Conservation (phyloP, 2,329 filamentous ascomycete species). For the Claviceps digitariae region DNA sequence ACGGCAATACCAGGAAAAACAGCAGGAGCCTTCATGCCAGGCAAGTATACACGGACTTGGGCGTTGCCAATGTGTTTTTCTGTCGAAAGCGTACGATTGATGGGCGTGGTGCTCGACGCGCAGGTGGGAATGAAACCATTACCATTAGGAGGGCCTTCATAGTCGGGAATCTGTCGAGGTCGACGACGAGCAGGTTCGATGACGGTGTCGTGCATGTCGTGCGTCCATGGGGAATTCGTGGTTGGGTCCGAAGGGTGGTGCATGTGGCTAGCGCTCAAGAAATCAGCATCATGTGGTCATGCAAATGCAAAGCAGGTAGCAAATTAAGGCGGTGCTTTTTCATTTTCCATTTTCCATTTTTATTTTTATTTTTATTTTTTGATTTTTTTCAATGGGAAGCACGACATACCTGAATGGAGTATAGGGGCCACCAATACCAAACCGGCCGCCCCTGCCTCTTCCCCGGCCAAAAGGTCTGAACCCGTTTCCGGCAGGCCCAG, state of each 20-base stretch:
- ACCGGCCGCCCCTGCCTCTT: conserved; percentile 47
- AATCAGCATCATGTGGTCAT: conserved; percentile 12
- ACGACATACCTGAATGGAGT: conserved; percentile 49
- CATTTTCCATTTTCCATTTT: too few relatives aligned
- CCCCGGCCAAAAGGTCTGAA: conserved; percentile 60
- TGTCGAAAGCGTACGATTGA: conserved; percentile 68
- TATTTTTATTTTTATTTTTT: too few relatives aligned
- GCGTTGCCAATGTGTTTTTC: conserved; percentile 75
- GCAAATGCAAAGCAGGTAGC: not conserved
- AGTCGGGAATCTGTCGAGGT: conserved; percentile 28
- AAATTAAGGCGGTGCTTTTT: too few relatives aligned
- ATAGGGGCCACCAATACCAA: conserved; percentile 44
- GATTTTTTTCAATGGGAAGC: too few relatives aligned
- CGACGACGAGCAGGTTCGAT: conserved; percentile 30
- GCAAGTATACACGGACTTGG: conserved; percentile 69
- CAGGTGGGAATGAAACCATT: conserved; percentile 42
- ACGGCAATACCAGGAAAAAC: conserved; percentile 64
- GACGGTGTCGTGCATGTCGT: conserved; percentile 82
- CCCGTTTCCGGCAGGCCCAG: conserved; percentile 63
- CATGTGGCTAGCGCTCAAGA: conserved; percentile 17
- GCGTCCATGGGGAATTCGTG: conserved; percentile 69
- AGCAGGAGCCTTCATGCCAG: conserved; percentile 58
- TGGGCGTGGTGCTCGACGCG: conserved; percentile 46
- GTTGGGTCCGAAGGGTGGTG: conserved; percentile 44
- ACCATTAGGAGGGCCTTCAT: conserved; percentile 40